Conservation (phyloP, 345 rosid species). For the Kernera saxatilis region DNA sequence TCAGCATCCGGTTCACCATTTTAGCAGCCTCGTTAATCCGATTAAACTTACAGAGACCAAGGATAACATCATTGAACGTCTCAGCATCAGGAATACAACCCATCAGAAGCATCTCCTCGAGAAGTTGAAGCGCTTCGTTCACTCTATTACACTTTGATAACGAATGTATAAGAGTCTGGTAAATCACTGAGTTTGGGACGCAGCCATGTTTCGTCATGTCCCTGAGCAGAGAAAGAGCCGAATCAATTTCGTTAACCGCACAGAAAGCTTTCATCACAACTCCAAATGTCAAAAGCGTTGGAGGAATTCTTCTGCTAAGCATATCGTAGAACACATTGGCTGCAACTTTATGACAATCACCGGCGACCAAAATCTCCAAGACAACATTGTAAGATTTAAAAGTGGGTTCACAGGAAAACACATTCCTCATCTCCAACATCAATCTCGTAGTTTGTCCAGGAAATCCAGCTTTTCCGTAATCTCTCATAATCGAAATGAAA, state of each 20-base stretch:
- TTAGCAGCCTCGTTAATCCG: slow-evolving; percentile 66
- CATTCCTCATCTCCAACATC: slow-evolving; percentile 64
- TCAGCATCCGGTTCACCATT: slow-evolving; percentile 72
- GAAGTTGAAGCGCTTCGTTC: slow-evolving; percentile 55
- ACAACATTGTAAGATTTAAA: slow-evolving; percentile 69
- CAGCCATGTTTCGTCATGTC: slow-evolving; percentile 89
- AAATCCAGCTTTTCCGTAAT: slow-evolving; percentile 51
- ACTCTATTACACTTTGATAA: slow-evolving; percentile 56
- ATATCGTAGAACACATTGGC: slow-evolving; percentile 78
- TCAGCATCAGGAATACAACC: slow-evolving; percentile 73
- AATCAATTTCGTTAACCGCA: slow-evolving; percentile 59
- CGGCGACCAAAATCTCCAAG: slow-evolving; percentile 53
- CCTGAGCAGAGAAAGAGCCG: slow-evolving; percentile 61
- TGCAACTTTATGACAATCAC: slow-evolving; percentile 54
- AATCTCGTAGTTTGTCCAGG: slow-evolving; percentile 85
- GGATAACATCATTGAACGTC: slow-evolving; percentile 73
- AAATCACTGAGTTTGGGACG: slow-evolving; percentile 68
- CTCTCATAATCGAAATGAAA: slow-evolving; percentile 68
- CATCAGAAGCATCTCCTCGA: slow-evolving; percentile 89
- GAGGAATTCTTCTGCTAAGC: slow-evolving; percentile 62
- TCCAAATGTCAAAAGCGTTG: slow-evolving; percentile 65
- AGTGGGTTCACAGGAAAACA: slow-evolving; percentile 55
- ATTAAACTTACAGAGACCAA: slow-evolving; percentile 56
- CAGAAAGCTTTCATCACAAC: slow-evolving; percentile 77
- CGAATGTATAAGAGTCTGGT: slow-evolving; percentile 75